Percentiles rank a stretch among this genome's conserved stretches.
These are phyloP conservation scores for Trichoderma cornu-damae DNA, from an alignment of 2,329 filamentous ascomycete genomes.

Conservation along the genomic window DNA sequence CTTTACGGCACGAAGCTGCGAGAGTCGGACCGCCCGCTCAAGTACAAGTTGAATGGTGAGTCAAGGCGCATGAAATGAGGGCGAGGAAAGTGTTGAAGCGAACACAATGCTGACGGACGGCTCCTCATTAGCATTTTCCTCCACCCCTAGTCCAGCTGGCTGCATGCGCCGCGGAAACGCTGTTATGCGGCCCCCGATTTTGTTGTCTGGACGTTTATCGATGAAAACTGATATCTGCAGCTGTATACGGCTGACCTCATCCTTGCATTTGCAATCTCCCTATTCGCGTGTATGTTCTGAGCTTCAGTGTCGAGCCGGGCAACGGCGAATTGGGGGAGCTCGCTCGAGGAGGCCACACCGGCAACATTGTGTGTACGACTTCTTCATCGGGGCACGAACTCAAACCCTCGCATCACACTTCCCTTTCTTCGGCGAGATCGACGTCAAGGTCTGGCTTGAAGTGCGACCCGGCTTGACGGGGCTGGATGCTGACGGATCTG, in stretches of 20 bases:
- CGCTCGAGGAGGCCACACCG: constrained; percentile 70
- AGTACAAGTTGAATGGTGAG: constrained; percentile 71
- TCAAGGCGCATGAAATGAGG: not conserved
- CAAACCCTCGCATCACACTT: constrained; percentile 73
- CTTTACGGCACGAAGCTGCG: constrained; percentile 62
- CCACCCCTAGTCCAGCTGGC: constrained; percentile 65
- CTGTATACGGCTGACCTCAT: constrained; percentile 76
- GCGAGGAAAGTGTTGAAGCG: too few relatives aligned
- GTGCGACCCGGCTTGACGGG: constrained; percentile 79
- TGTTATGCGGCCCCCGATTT: constrained; percentile 72
- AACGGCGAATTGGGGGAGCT: constrained; percentile 69
- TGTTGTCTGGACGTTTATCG: constrained; percentile 81
- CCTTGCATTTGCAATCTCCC: constrained; percentile 63
- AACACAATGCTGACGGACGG: not conserved
- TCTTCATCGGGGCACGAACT: constrained; percentile 94
- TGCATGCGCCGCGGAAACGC: constrained; percentile 64
- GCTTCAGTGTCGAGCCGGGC: constrained; percentile 68
- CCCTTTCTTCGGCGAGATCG: constrained; percentile 75
- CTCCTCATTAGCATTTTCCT: constrained; percentile 58
- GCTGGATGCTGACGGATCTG: constrained; percentile 77
- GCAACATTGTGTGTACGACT: constrained; percentile 86
- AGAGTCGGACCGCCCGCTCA: constrained; percentile 60
- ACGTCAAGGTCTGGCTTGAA: constrained; percentile 84
- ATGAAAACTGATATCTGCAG: constrained; percentile 80
- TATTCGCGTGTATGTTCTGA: constrained; percentile 71